Evolutionary conservation across 306 rosid genomes (phyloP).

Genomic region (Malus orientalis): DNA sequence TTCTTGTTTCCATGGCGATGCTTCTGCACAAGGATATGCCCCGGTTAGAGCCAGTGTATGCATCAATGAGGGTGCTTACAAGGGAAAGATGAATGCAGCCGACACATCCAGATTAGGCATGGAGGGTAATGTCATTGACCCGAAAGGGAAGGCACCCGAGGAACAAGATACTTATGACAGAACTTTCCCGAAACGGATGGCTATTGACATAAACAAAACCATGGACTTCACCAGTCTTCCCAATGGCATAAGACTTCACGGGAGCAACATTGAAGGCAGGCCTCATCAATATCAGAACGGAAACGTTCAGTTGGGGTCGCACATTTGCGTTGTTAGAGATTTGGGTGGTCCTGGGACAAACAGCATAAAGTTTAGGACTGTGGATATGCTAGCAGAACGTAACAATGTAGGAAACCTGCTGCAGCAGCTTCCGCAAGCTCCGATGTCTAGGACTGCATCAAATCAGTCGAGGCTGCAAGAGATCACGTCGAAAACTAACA

Average conservation of each 20-base stretch:
- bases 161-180: background rate
- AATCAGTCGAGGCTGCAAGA: conserved; percentile 8
- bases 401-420: background rate
- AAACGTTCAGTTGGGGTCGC: conserved; percentile 7
- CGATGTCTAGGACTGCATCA: background rate
- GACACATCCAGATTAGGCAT: background rate
- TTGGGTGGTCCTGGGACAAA: background rate
- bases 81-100: background rate
- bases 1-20: background rate
- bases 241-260: background rate
- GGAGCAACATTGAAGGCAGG: background rate
- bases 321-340: conserved; percentile 13
- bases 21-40: conserved; percentile 3
- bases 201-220: background rate
- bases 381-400: conserved; percentile 18
- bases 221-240: background rate
- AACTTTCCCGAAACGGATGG: background rate
- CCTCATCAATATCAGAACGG: background rate
- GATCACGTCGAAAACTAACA: conserved; percentile 1
- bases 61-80: background rate
- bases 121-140: background rate
- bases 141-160: background rate
- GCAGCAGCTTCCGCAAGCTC: conserved; percentile 2
- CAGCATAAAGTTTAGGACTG: conserved; percentile 2
- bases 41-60: background rate